Evolutionary conservation across 768 basidiomycete genomes (phyloP).

Genomic region (Clitopilus passeckerianus): DNA sequence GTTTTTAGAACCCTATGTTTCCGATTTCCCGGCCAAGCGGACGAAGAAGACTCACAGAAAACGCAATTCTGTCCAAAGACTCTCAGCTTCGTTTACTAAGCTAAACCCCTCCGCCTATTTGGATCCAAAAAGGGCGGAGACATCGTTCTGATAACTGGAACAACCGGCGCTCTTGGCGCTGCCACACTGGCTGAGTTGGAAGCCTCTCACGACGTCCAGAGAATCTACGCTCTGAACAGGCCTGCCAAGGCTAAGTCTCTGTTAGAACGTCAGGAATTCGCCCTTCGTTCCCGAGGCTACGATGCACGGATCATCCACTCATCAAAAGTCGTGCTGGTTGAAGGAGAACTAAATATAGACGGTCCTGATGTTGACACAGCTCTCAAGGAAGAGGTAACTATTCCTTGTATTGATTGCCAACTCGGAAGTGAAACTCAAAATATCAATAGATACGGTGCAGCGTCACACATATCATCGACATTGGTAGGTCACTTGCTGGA

Average conservation of each 20-base stretch:
- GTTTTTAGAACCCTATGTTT: background rate
- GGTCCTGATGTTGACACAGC: background rate
- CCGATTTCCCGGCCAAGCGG: background rate
- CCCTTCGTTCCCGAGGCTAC: slow-evolving; percentile 1
- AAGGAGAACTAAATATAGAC: background rate
- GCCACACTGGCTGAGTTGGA: slow-evolving; percentile 21
- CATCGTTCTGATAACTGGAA: slow-evolving; percentile 28
- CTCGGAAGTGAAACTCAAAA: background rate
- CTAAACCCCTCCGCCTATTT: background rate
- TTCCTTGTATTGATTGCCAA: background rate
- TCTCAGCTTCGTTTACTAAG: background rate
- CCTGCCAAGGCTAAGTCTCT: background rate
- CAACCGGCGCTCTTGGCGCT: slow-evolving; percentile 27
- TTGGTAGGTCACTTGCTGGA: background rate
- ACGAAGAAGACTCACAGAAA: background rate
- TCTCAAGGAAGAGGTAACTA: slow-evolving; percentile 4
- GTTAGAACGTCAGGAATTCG: slow-evolving; percentile 1
- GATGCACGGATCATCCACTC: background rate
- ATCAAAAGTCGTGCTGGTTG: slow-evolving; percentile 1
- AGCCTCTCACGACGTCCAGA: slow-evolving; percentile 6
- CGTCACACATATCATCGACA: slow-evolving; percentile 6
- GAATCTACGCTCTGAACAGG: slow-evolving; percentile 25
- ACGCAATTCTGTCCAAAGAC: background rate
- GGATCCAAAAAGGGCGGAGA: slow-evolving; percentile 2
- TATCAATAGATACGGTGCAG: slow-evolving; percentile 4